Percentiles rank a stretch among this genome's conserved stretches.
phyloP scores from a whole-genome alignment of 2,329 filamentous ascomycete species.

The Ophiostoma himal-ulmi region DNA sequence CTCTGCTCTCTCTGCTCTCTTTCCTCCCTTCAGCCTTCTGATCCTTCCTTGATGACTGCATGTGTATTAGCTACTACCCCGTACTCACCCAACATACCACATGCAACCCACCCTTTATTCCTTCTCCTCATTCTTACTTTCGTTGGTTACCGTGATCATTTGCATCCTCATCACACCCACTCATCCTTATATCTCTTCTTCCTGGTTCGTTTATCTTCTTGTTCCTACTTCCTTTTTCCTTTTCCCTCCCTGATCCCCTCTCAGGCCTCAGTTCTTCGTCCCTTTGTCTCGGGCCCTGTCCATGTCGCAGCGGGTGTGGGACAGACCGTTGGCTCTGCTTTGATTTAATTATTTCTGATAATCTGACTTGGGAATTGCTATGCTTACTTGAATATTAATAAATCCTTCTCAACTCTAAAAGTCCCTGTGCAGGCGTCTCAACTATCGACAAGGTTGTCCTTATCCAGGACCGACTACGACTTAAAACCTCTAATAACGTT shows the following conservation, averaged over 20 bases:
- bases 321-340: not conserved
- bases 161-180: not conserved
- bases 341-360: not conserved
- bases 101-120: not conserved
- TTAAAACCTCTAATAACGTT: not conserved
- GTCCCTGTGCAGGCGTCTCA: not conserved
- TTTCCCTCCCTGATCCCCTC: not conserved
- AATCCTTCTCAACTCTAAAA: not conserved
- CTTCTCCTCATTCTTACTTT: not conserved
- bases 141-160: not conserved
- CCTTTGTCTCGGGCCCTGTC: conserved; percentile 8
- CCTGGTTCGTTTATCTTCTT: not conserved
- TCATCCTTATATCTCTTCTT: not conserved
- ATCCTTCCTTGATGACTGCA: not conserved
- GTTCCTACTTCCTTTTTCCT: not conserved
- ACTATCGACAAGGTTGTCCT: not conserved
- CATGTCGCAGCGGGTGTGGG: not conserved
- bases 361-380: not conserved
- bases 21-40: not conserved
- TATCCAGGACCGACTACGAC: not conserved
- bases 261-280: not conserved
- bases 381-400: not conserved
- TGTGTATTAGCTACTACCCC: not conserved
- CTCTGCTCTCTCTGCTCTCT: not conserved
- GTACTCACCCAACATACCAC: not conserved